Conservation (phyloP, 345 rosid genomes). For the Ailanthus altissimus region DNA sequence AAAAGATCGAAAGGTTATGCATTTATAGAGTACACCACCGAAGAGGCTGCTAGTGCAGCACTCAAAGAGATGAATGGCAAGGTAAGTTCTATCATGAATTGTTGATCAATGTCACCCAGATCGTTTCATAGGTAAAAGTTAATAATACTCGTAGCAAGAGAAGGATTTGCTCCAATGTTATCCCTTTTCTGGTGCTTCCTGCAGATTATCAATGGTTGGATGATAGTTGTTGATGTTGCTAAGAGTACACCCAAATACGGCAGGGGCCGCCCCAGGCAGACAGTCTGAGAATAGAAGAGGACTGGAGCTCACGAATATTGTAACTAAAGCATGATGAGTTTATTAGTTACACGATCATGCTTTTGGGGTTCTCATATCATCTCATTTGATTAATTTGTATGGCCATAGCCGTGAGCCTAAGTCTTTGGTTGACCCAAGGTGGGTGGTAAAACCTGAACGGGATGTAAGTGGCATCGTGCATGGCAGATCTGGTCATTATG, state of each 20-base stretch:
- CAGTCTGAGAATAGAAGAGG: constrained; percentile 9
- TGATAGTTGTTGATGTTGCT: constrained; percentile 96
- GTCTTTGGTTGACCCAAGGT: not conserved
- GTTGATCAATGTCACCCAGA: not conserved
- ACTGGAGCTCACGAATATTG: not conserved
- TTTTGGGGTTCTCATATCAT: not conserved
- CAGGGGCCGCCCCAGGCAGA: constrained; percentile 34
- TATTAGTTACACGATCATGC: not conserved
- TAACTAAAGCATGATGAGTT: not conserved
- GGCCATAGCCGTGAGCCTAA: not conserved
- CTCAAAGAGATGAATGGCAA: constrained; percentile 95
- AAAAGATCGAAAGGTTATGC: constrained; percentile 96
- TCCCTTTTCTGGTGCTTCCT: not conserved
- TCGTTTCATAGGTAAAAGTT: not conserved
- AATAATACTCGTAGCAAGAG: not conserved
- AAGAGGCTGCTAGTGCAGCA: constrained; percentile 86
- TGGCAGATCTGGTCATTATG: not conserved
- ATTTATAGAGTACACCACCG: constrained; percentile 84
- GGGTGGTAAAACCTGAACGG: not conserved
- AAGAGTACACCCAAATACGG: constrained; percentile 56
- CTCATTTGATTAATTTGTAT: not conserved
- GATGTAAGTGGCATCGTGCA: not conserved
- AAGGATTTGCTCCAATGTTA: constrained; percentile 18
- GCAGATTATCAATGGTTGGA: constrained; percentile 98
- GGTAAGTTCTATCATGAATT: constrained; percentile 40